A percentile compares a stretch with the other conserved stretches of the same genome.
Evolutionary conservation across 1,284 basidiomycete genomes (phyloP).

Genomic region (Pyrrhoderma noxium): DNA sequence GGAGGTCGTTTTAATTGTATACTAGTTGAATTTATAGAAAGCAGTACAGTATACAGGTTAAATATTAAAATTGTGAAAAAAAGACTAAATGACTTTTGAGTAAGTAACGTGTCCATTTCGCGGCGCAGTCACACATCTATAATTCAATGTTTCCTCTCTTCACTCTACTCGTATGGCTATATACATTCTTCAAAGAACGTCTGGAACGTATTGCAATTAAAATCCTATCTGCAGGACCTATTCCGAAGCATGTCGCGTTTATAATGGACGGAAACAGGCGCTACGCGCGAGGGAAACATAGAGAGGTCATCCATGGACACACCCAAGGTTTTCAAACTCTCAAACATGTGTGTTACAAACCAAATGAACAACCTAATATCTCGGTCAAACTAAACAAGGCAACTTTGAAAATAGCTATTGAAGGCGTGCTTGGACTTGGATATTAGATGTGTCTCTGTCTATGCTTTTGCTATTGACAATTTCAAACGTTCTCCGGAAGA

Average conservation of each 20-base stretch:
- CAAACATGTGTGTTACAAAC: constrained; percentile 51
- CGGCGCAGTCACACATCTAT: not conserved
- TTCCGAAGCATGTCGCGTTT: constrained; percentile 90
- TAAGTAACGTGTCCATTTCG: too few species aligned
- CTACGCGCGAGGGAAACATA: constrained; percentile 71
- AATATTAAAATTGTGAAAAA: too few species aligned
- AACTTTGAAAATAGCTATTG: constrained; percentile 49
- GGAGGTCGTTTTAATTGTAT: too few species aligned
- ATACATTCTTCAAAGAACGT: constrained; percentile 22
- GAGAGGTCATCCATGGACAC: constrained; percentile 73
- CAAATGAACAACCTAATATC: not conserved
- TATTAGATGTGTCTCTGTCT: constrained; percentile 83
- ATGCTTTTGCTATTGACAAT: constrained; percentile 97
- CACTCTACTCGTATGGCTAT: constrained; percentile 16
- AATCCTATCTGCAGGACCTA: constrained; percentile 73
- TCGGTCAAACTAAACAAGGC: not conserved
- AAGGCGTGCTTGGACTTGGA: constrained; percentile 75
- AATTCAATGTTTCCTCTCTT: constrained; percentile 12
- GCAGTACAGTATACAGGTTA: too few species aligned
- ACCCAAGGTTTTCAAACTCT: constrained; percentile 80
- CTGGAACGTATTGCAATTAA: constrained; percentile 42
- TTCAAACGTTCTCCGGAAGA: constrained; percentile 87
- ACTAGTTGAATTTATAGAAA: too few species aligned
- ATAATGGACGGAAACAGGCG: constrained; percentile 98
- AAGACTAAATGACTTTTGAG: too few species aligned